These are phyloP conservation scores for Austroboletus niveus DNA, from an alignment of 1,284 basidiomycete species.

Conservation along the genomic window DNA sequence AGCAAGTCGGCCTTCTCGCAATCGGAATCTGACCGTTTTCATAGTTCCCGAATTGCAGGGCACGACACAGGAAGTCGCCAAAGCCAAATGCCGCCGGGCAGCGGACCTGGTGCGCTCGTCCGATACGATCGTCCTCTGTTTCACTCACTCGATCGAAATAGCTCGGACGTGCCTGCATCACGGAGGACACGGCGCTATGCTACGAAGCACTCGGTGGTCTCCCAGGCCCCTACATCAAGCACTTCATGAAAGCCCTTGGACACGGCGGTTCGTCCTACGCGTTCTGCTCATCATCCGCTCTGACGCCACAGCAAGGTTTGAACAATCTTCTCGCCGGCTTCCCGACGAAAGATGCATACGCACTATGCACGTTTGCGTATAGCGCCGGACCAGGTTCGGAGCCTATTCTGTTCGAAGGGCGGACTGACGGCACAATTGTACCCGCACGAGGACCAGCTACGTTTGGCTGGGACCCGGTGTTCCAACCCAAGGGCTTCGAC, in stretches of 20 bases:
- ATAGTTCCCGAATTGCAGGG: constrained; percentile 94
- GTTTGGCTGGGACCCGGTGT: constrained; percentile 93
- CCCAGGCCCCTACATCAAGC: constrained; percentile 97
- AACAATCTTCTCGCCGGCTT: constrained; percentile 89
- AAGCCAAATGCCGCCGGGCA: constrained; percentile 83
- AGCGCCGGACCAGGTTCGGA: constrained; percentile 78
- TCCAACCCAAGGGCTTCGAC: constrained; percentile 75
- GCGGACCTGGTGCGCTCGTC: constrained; percentile 65
- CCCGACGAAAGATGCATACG: constrained; percentile 76
- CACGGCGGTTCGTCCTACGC: constrained; percentile 48
- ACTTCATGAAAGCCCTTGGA: constrained; percentile 80
- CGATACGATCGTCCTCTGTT: no score
- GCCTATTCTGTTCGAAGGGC: constrained; percentile 89
- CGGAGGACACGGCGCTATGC: constrained; percentile 94
- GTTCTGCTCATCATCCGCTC: neutral
- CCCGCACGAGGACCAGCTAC: constrained; percentile 73
- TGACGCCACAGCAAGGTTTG: constrained; percentile 52
- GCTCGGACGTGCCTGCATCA: constrained; percentile 87
- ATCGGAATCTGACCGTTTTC: neutral
- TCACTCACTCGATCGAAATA: constrained; percentile 25
- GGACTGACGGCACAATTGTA: constrained; percentile 87
- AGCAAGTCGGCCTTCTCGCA: constrained; percentile 43
- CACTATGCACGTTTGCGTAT: constrained; percentile 96
- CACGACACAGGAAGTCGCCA: constrained; percentile 87
- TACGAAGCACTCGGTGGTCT: constrained; percentile 88